A percentile compares a stretch with the other conserved stretches of the same genome.
phyloP scores from a whole-genome alignment of 495 filamentous ascomycete genomes.

The Neurospora sp. region DNA sequence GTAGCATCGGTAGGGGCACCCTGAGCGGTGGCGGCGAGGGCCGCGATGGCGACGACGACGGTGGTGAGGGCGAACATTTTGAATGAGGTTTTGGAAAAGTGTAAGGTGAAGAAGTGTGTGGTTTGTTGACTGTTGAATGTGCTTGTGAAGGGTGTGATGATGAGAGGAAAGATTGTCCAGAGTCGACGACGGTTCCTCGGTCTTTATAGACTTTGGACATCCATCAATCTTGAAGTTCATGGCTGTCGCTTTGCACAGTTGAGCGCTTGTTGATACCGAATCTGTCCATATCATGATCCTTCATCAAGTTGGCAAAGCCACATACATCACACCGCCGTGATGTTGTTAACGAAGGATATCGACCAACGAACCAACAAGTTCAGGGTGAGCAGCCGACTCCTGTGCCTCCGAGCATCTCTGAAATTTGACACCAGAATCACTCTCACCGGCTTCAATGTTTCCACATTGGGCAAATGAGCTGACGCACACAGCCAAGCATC shows the following conservation, averaged over 20 bases:
- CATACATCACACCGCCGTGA: not conserved
- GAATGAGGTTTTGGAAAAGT: not conserved
- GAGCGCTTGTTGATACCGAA: not conserved
- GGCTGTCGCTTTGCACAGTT: not conserved
- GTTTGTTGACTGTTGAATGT: not conserved
- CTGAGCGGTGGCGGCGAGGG: not conserved
- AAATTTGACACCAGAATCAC: not conserved
- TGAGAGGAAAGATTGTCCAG: not conserved
- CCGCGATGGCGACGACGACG: not conserved
- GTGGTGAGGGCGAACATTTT: slow-evolving; percentile 1
- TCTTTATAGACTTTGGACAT: not conserved
- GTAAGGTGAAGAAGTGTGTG: not conserved
- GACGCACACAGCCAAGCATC: not conserved
- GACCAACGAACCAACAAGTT: not conserved
- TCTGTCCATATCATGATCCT: not conserved
- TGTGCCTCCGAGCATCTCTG: not conserved
- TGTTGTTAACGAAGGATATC: not conserved
- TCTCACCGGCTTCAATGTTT: not conserved
- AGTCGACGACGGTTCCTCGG: not conserved
- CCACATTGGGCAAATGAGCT: not conserved
- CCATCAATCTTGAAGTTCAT: not conserved
- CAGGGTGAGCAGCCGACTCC: not conserved
- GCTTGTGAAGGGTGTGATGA: not conserved
- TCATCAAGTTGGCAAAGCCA: not conserved
- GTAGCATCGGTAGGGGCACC: not conserved